Evolutionary conservation across 2,329 filamentous ascomycete species (phyloP).

Genomic region (Penicillium sp.): DNA sequence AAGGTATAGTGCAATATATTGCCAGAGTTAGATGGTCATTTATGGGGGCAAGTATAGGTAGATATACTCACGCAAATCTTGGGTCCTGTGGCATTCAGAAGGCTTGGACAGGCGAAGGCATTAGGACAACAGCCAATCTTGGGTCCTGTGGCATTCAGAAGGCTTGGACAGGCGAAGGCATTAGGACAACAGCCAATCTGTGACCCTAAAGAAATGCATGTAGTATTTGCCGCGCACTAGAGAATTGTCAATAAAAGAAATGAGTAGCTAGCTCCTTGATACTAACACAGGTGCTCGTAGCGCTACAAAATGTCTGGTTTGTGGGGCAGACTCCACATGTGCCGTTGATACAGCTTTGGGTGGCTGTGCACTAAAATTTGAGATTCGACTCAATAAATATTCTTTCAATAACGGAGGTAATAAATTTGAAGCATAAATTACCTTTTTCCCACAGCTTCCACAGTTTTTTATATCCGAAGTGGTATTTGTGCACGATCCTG

Average conservation of each 20-base stretch:
- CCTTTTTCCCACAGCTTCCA: neutral
- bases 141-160: neutral
- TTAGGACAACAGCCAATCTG: neutral
- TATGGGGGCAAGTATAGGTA: neutral
- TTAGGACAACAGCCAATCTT: neutral
- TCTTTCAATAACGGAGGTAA: neutral
- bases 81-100: neutral
- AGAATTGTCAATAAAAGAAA: neutral
- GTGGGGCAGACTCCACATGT: neutral
- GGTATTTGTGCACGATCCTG: constrained; percentile 3
- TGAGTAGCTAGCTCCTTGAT: neutral
- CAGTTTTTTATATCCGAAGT: constrained; percentile 3
- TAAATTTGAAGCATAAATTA: neutral
- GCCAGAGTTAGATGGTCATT: neutral
- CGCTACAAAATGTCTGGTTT: neutral
- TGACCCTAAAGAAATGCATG: neutral
- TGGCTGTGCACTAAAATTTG: neutral
- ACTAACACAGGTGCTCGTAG: constrained; percentile 1
- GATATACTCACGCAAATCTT: constrained; percentile 4
- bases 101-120: constrained; percentile 1
- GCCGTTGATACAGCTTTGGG: constrained; percentile 5
- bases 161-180: constrained; percentile 1
- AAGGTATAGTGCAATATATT: constrained; percentile 4
- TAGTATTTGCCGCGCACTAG: constrained; percentile 4
- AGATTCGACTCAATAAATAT: neutral